Evolutionary conservation across 495 filamentous ascomycete genomes (phyloP), one percentile per base, ranked within the genome.

Genomic region (Penicillium silybi): DNA sequence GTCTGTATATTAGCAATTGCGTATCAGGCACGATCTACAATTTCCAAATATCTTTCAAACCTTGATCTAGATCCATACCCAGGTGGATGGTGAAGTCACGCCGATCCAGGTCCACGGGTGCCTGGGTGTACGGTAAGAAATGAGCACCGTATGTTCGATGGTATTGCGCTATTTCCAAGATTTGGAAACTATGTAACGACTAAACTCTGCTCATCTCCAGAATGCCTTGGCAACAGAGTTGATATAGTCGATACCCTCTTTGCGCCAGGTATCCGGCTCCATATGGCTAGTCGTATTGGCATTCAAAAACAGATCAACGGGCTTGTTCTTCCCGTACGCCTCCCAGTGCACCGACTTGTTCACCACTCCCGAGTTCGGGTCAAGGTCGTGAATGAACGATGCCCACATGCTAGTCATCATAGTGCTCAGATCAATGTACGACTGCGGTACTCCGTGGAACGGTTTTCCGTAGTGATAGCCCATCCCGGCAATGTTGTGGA

Each of bases 391-490:
- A n/a, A 80, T 76, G 41, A 85, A 85, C 3, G 67, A 65, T 0
- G 74, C 74, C 76, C 81, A 85, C 53, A 76, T 75, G 25, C 60
- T 68, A 4, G 73, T 72, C 75, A 87, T 83, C 55, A 75, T 59
- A 7, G 67, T 62, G 20, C 79, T 76, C 4, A 84, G 59, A 22
- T 70, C 58, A 16, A 67, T 54, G 52, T 78, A 78, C 8, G 59
- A 64, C 57, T 76, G 56, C n/a, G 69, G 63, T 48, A 72, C 69
- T 56, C 64, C 71, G 22, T 39, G 73, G 65, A 76, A 83, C 48
- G 68, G 82, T 57, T 46, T 71, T 19, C 66, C 67, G 71, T 62
- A 75, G 57, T 66, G 72, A 52, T 80, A 81, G 7, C 79, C 78
- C 18, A 69, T 50, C 1, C 79, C 75, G 2, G 69, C 56, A 35